Evolutionary conservation across 805 yeast species (phyloP), one percentile per base, ranked within the genome.

Genomic region (Teunomyces stri): DNA sequence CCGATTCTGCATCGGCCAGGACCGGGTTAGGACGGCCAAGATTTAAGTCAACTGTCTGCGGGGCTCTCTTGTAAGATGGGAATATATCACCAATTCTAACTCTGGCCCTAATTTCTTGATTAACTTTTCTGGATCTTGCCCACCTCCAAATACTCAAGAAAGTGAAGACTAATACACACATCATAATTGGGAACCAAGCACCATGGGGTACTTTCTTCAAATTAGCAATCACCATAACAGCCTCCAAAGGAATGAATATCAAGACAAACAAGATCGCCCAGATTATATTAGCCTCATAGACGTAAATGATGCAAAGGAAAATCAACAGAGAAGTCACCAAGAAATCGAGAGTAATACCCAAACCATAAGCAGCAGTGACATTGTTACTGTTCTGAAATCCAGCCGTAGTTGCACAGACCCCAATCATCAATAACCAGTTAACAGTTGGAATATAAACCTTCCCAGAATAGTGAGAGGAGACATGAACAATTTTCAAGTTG

Each of bases 281-380:
- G 20, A 70, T 46, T 46, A 72, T 54, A 50, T 69, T 61, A 42
- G 58, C 55, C 27, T 68, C 62, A 56, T 70, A 78, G 22, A 78
- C 82, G 48, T 76, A 76, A 2, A 72, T 51, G 62, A 80, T 64
- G 45, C 77, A 69, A 27, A 79, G 57, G 7, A 75, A 48, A 45
- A 79, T 69, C 60, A 81, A 63, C 9, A 58, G 47, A 0, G 82
- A 71, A 1, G 86, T 81, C 43, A 81, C 70, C 21, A 79, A 50
- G 52, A 81, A 78, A 55, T 80, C 85, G 48, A 80, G 57, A 1
- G 83, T 66, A 30, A 81, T 78, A 18, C 85, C 84, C 48, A 80
- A 69, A 12, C 85, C 85, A 56, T 80, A 81, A 10, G 85, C 85
- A 4, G 82, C 77, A 0, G 85, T 78, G 31, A 80, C 81, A 35